A percentile compares a stretch with the other conserved stretches of the same genome.
Evolutionary conservation across 208 protist genomes (phyloP).

Genomic region (Novymonas esmeraldas): DNA sequence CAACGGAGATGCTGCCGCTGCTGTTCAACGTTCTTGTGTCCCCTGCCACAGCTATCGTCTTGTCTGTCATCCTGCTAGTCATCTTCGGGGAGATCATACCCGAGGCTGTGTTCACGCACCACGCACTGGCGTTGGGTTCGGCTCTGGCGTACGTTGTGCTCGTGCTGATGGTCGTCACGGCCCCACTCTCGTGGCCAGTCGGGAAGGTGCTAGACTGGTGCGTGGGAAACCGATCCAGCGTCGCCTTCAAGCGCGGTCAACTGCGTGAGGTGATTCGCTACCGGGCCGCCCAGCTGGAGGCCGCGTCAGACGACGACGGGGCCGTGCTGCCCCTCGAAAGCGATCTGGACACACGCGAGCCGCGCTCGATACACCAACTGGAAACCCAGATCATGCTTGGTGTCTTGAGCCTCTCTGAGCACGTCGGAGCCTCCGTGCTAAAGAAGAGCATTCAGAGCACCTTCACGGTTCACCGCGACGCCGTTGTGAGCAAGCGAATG

Average conservation of each 20-base stretch:
- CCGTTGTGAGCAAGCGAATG: constrained; percentile 48
- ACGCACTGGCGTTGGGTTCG: constrained; percentile 53
- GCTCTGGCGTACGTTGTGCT: constrained; percentile 51
- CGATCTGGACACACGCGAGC: constrained; percentile 38
- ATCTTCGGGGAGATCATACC: constrained; percentile 82
- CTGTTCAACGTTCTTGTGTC: constrained; percentile 66
- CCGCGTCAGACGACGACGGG: constrained; percentile 8
- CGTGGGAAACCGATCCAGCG: constrained; percentile 54
- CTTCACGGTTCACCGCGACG: constrained; percentile 55
- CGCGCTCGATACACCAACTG: constrained; percentile 37
- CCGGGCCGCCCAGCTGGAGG: constrained; percentile 19
- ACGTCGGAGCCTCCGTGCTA: constrained; percentile 45
- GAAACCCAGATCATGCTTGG: constrained; percentile 76
- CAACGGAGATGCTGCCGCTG: constrained; percentile 74
- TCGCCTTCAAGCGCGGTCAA: constrained; percentile 63
- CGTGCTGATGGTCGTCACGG: constrained; percentile 58
- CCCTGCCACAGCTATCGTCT: constrained; percentile 45
- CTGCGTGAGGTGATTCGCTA: constrained; percentile 65
- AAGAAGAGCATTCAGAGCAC: constrained; percentile 41
- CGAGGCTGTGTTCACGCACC: constrained; percentile 69
- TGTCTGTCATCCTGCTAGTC: constrained; percentile 64
- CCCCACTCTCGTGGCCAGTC: constrained; percentile 72
- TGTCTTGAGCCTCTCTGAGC: constrained; percentile 70
- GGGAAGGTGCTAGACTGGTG: constrained; percentile 67
- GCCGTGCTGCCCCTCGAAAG: constrained; percentile 32